Evolutionary conservation across 1,139 yeast genomes (phyloP).

Genomic region (Geotrichum siamense): DNA sequence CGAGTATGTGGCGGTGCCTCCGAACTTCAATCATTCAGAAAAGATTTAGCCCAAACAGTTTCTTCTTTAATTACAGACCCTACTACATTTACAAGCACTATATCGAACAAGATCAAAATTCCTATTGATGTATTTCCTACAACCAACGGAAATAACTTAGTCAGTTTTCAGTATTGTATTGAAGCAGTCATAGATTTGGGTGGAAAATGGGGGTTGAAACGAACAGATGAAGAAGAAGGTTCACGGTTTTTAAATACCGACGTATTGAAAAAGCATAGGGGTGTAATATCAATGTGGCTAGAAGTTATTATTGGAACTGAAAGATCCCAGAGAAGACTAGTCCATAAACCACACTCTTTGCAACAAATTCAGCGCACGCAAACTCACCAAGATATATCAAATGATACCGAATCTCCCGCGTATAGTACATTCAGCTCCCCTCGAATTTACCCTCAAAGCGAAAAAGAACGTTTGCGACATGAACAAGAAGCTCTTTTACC

Average conservation of each 20-base stretch:
- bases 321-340: slow-evolving; percentile 35
- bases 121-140: slow-evolving; percentile 89
- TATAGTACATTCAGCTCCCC: slow-evolving; percentile 1
- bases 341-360: slow-evolving; percentile 17
- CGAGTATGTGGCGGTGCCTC: slow-evolving; percentile 54
- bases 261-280: slow-evolving; percentile 60
- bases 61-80: slow-evolving; percentile 80
- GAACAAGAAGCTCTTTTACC: slow-evolving; percentile 53
- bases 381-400: not conserved
- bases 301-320: slow-evolving; percentile 78
- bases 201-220: slow-evolving; percentile 40
- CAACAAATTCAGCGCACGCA: slow-evolving; percentile 14
- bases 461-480: slow-evolving; percentile 49
- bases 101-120: slow-evolving; percentile 57
- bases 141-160: slow-evolving; percentile 62
- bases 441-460: slow-evolving; percentile 27
- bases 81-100: slow-evolving; percentile 47
- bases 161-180: slow-evolving; percentile 75
- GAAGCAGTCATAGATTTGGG: slow-evolving; percentile 73
- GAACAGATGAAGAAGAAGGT: slow-evolving; percentile 29
- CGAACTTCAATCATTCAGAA: slow-evolving; percentile 65
- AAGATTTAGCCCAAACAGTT: slow-evolving; percentile 72
- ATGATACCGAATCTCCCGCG: not conserved
- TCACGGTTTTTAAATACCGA: slow-evolving; percentile 62
- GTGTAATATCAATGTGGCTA: slow-evolving; percentile 69